Conservation (phyloP, 2,329 filamentous ascomycete species). For the Pseudonectria foliicola region DNA sequence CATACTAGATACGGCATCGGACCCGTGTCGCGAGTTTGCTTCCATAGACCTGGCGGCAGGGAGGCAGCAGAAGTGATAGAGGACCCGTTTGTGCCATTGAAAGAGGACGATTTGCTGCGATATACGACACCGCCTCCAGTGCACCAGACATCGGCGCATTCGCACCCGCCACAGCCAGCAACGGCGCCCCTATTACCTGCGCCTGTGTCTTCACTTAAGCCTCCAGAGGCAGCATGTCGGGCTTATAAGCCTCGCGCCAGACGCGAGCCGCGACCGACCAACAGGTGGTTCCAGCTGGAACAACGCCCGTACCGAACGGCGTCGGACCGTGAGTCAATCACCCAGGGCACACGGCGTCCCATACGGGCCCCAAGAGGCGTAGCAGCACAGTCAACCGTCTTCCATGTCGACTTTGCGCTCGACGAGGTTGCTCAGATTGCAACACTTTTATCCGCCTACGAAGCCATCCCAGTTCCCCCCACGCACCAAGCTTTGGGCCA, state of each 20-base stretch:
- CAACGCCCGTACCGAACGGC: slow-evolving; percentile 21
- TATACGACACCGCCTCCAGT: too few species aligned
- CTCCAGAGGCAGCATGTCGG: slow-evolving; percentile 1
- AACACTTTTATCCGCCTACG: slow-evolving; percentile 10
- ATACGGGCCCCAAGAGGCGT: slow-evolving; percentile 3
- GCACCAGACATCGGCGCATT: too few species aligned
- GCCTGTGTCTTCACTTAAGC: not conserved
- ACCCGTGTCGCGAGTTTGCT: too few species aligned
- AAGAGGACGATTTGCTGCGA: too few species aligned
- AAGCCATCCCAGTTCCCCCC: slow-evolving; percentile 8
- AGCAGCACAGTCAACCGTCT: slow-evolving; percentile 12
- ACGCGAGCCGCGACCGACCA: slow-evolving; percentile 7
- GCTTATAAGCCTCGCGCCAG: slow-evolving; percentile 8
- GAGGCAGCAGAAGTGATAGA: too few species aligned
- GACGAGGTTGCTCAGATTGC: slow-evolving; percentile 29
- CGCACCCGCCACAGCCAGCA: not conserved
- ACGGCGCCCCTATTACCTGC: not conserved
- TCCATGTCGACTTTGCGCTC: slow-evolving; percentile 41
- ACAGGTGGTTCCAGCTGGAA: slow-evolving; percentile 10
- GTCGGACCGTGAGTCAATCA: slow-evolving; percentile 21
- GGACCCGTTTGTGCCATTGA: too few species aligned
- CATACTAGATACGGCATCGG: not conserved
- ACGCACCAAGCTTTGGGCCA: slow-evolving; percentile 14
- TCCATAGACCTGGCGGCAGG: too few species aligned
- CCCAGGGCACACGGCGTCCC: slow-evolving; percentile 12